Evolutionary conservation across 1,284 basidiomycete genomes (phyloP), one percentile per base, ranked within the genome.

Genomic region (Violaceomyces palustris): DNA sequence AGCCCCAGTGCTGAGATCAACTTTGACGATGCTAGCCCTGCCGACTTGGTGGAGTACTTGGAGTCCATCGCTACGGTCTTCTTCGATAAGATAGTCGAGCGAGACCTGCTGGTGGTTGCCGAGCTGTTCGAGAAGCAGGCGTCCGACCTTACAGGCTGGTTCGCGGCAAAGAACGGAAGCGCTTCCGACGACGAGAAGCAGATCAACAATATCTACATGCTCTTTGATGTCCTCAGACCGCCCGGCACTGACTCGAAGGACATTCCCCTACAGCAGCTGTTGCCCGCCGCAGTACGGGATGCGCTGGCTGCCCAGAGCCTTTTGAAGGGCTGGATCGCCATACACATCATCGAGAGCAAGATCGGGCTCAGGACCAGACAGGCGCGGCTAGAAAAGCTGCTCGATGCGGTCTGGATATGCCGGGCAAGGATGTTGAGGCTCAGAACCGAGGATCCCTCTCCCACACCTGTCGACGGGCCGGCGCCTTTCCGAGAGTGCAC

Each of bases 401-500:
- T 73, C 22, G 69, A 70, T 32, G 64, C 67, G 5, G 55, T 71
- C 8, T 63, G 56, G 48, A 53, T 73, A 17, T 62, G 60, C 39
- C 42, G 69, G 26, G 52, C 67, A 4, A 57, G 68, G 14, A 72
- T 70, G 69, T 30, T 49, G 10, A 42, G 27, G 36, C 37, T 55
- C 6, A 39, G 57, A 30, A 34, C 23, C 19, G 51, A 50, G 27
- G 54, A 49, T 21, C 14, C 6, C 12, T 5, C 14, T 14, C 22
- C 18, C 33, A 24, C 9, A 14, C 18, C 11, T 19, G 29, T 33
- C 6, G 56, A 59, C 19, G 32, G 32, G 3, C 24, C 50, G 7
- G 19, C 43, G 35, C 60, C 65, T 1, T 65, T 67, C 49, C 47
- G 56, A 21, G 64, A 67, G 35, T 35, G 61, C 6, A 67, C 63